phyloP scores from a whole-genome alignment of 306 rosid species.

The Herpetospermum pedunculosum region DNA sequence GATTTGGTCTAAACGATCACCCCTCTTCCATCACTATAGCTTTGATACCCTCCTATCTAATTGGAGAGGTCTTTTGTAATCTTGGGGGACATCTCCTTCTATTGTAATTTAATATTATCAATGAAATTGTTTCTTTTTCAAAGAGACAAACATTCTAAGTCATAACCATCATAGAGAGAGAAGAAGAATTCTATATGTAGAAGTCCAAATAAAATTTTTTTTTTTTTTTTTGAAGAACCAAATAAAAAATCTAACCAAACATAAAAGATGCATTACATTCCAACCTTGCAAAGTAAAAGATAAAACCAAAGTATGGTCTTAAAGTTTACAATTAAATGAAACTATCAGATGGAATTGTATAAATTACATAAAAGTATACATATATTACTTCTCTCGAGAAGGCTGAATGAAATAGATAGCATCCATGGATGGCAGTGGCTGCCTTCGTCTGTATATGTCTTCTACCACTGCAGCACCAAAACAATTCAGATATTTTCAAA shows the following conservation, averaged over 20 bases:
- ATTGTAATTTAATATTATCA: too few species aligned
- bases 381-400: conserved; percentile 67
- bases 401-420: conserved; percentile 97
- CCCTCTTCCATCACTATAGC: too few species aligned
- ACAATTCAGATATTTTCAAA: conserved; percentile 14
- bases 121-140: too few species aligned
- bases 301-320: background rate
- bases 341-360: background rate
- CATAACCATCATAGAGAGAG: background rate
- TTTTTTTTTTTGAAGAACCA: too few species aligned
- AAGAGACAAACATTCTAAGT: background rate
- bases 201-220: background rate
- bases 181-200: background rate
- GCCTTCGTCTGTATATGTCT: conserved; percentile 90
- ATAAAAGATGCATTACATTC: background rate
- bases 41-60: too few species aligned
- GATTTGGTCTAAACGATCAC: too few species aligned
- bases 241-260: background rate
- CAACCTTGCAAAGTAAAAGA: background rate
- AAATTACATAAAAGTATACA: background rate
- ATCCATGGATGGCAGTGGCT: conserved; percentile 89
- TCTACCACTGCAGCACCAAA: conserved; percentile 70
- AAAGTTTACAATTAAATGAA: background rate
- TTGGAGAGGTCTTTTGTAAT: too few species aligned
- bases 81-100: too few species aligned